Percentiles rank a stretch among this genome's conserved stretches.
These are phyloP conservation scores for Mycothermus thermophilus DNA, from an alignment of 495 filamentous ascomycete genomes.

Conservation along the genomic window DNA sequence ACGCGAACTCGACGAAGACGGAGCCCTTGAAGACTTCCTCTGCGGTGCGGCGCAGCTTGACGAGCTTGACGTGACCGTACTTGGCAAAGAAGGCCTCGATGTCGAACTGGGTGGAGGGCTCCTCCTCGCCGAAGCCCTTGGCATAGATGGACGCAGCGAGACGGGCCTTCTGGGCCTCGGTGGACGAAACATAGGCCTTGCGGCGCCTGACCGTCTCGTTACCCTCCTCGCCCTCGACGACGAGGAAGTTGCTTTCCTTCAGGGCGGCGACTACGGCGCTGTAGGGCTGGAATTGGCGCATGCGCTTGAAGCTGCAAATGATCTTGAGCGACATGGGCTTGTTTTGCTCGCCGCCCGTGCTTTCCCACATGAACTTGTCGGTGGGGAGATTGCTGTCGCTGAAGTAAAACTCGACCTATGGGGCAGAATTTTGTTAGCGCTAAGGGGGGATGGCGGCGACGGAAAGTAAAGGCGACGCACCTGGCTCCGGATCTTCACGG, in stretches of 20 bases:
- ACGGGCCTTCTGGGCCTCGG: conserved; percentile 17
- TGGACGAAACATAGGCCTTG: conserved; percentile 36
- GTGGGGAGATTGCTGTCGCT: conserved; percentile 77
- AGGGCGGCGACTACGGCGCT: conserved; percentile 70
- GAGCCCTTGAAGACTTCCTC: conserved; percentile 74
- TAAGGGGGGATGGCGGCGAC: conserved; percentile 3
- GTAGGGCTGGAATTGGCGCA: conserved; percentile 80
- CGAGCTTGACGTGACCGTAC: conserved; percentile 63
- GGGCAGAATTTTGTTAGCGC: conserved; percentile 7
- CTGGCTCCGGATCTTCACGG: conserved; percentile 43
- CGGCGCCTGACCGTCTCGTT: conserved; percentile 61
- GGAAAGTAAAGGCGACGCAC: conserved; percentile 4
- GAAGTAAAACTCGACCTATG: conserved; percentile 94
- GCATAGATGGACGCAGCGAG: conserved; percentile 33
- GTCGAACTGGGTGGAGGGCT: conserved; percentile 67
- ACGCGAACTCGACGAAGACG: conserved; percentile 81
- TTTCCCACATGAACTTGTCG: conserved; percentile 72
- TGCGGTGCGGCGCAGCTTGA: conserved; percentile 70
- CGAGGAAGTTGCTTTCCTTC: conserved; percentile 52
- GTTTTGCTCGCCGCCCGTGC: conserved; percentile 65
- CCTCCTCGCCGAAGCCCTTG: conserved; percentile 84
- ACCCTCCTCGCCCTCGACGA: conserved; percentile 45
- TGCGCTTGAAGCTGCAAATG: conserved; percentile 79
- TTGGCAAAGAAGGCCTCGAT: conserved; percentile 82
- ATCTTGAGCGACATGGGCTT: conserved; percentile 59